Evolutionary conservation across 352 stramenopile species (phyloP).

Genomic region (Pelagophyceae sp.): DNA sequence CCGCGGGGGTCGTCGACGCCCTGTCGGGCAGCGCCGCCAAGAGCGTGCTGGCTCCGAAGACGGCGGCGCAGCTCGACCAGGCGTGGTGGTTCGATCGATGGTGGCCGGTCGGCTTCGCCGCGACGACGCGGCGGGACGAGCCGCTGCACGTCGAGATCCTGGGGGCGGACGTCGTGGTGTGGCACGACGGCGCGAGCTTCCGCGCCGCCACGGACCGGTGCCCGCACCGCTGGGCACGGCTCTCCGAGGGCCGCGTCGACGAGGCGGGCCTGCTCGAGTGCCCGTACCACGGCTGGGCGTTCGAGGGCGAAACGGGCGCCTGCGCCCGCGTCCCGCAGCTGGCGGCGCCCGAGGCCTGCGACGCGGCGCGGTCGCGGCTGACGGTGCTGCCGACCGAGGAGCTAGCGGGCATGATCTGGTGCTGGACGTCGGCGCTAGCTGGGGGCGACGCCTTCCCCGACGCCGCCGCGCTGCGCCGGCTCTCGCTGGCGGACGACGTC

Average conservation of each 20-base stretch:
- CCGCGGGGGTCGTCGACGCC: no score
- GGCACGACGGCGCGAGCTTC: neutral
- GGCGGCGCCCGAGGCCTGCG: no score
- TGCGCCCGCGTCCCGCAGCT: neutral
- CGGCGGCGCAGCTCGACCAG: neutral
- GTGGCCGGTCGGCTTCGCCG: neutral
- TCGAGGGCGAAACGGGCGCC: neutral
- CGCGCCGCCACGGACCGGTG: neutral
- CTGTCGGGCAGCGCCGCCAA: no score
- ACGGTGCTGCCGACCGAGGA: conserved; percentile 1
- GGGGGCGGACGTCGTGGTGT: neutral
- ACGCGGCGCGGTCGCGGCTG: neutral
- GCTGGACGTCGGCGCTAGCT: neutral
- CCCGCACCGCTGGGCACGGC: conserved; percentile 1
- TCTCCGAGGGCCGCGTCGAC: conserved; percentile 8
- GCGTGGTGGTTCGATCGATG: neutral
- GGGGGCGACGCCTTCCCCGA: neutral
- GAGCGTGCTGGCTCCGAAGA: no score
- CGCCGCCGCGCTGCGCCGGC: neutral
- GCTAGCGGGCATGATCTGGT: neutral
- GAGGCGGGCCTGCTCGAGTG: neutral
- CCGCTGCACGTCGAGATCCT: neutral
- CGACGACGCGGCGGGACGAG: neutral
- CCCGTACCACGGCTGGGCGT: conserved; percentile 9
- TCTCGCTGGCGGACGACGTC: neutral